These are phyloP conservation scores for Phaffomyces antillensis DNA, from an alignment of 805 yeast species.

Conservation along the genomic window DNA sequence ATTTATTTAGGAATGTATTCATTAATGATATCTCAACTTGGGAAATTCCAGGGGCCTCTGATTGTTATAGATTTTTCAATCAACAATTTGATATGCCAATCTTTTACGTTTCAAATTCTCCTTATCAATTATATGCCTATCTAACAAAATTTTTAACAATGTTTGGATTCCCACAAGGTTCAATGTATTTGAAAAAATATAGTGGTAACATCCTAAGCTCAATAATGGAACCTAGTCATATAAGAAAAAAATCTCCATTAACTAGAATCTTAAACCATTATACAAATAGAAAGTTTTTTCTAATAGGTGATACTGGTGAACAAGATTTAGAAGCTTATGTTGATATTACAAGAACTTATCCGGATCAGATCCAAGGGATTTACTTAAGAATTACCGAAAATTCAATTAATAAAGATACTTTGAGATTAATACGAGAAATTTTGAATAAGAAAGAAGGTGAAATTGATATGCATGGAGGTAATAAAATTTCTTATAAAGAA, in stretches of 20 bases:
- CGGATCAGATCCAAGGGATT: constrained; percentile 62
- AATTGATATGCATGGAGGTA: constrained; percentile 21
- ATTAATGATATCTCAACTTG: constrained; percentile 60
- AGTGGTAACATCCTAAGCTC: constrained; percentile 74
- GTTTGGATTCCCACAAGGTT: constrained; percentile 65
- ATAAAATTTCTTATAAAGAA: not conserved
- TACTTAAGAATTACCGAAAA: constrained; percentile 72
- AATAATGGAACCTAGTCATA: constrained; percentile 79
- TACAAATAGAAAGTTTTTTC: constrained; percentile 66
- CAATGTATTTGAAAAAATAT: constrained; percentile 83
- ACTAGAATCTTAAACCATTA: constrained; percentile 62
- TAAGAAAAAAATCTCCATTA: constrained; percentile 66
- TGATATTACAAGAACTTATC: constrained; percentile 54
- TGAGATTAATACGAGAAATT: constrained; percentile 21
- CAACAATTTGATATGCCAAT: constrained; percentile 43
- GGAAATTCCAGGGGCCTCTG: constrained; percentile 64
- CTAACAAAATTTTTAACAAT: constrained; percentile 43
- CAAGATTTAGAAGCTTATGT: constrained; percentile 89
- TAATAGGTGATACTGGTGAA: constrained; percentile 96
- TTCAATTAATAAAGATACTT: constrained; percentile 48
- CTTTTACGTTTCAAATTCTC: constrained; percentile 94
- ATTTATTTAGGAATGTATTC: constrained; percentile 71
- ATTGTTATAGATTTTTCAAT: constrained; percentile 57
- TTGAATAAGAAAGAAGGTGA: constrained; percentile 20
- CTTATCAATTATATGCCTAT: constrained; percentile 68